Percentiles rank a stretch among this genome's conserved stretches.
Conservation (phyloP, 2,329 filamentous ascomycete genomes). For the Exophiala oligosperma region DNA sequence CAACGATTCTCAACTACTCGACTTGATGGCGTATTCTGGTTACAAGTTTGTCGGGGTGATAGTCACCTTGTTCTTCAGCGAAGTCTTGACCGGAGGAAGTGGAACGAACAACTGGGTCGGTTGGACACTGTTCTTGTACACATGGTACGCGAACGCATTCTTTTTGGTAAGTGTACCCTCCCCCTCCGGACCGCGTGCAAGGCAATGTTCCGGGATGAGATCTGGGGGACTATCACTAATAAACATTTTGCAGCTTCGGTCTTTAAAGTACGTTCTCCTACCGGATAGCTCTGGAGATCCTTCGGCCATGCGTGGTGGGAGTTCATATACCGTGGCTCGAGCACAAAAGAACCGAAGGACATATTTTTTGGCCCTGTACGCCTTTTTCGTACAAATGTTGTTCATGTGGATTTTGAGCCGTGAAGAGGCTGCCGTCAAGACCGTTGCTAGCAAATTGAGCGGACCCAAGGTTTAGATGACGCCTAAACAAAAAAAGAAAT, state of each 20-base stretch:
- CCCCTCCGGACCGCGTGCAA: background rate
- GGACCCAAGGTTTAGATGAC: constrained; percentile 19
- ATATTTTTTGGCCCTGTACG: constrained; percentile 91
- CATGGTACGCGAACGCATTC: constrained; percentile 89
- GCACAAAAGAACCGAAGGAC: constrained; percentile 84
- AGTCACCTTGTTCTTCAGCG: constrained; percentile 75
- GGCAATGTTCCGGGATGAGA: background rate
- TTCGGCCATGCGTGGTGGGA: constrained; percentile 56
- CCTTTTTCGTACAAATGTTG: constrained; percentile 87
- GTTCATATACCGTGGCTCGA: constrained; percentile 69
- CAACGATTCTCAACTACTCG: constrained; percentile 88
- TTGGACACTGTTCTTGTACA: constrained; percentile 88
- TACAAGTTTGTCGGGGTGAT: constrained; percentile 99
- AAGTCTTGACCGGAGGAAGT: constrained; percentile 73
- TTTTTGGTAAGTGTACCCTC: constrained; percentile 69
- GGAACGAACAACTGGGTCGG: constrained; percentile 86
- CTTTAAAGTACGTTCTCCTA: constrained; percentile 90
- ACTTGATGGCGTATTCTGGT: constrained; percentile 92
- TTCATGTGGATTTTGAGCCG: constrained; percentile 85
- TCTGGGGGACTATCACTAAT: background rate
- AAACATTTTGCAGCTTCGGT: constrained; percentile 67
- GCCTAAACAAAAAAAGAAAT: background rate
- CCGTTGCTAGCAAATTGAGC: constrained; percentile 22
- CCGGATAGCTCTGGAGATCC: constrained; percentile 73
- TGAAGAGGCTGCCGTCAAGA: constrained; percentile 44